Conservation (phyloP, 2,329 filamentous ascomycete species). For the Aspergillus sp. region DNA sequence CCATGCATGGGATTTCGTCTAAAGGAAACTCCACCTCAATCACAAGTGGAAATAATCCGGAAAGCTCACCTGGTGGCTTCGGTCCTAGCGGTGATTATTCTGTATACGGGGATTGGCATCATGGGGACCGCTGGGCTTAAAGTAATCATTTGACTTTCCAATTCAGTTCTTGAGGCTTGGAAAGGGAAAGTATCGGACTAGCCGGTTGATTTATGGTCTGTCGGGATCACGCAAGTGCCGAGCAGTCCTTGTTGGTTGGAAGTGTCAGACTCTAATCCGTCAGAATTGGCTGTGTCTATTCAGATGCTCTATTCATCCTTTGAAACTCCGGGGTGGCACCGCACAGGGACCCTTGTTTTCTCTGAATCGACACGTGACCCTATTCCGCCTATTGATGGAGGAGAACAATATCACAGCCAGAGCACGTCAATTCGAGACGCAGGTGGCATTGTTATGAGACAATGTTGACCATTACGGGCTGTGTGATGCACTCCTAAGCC, state of each 20-base stretch:
- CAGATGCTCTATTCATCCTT: not conserved
- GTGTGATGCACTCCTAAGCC: not conserved
- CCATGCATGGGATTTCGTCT: not conserved
- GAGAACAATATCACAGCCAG: slow-evolving; percentile 24
- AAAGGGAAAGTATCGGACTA: not conserved
- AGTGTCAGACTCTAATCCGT: not conserved
- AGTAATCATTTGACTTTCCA: not conserved
- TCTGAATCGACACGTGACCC: slow-evolving; percentile 18
- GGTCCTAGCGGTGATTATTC: slow-evolving; percentile 10
- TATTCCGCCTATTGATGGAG: slow-evolving; percentile 23
- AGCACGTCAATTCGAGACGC: slow-evolving; percentile 10
- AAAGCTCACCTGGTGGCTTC: not conserved
- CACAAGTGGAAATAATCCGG: not conserved
- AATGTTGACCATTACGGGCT: not conserved
- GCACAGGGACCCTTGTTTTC: not conserved
- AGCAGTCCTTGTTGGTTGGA: not conserved
- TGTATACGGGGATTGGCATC: slow-evolving; percentile 19
- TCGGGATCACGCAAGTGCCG: not conserved
- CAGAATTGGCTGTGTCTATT: not conserved
- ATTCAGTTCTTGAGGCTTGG: not conserved
- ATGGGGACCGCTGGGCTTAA: slow-evolving; percentile 25
- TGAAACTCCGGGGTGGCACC: not conserved
- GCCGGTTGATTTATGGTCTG: not conserved
- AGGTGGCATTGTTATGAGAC: slow-evolving; percentile 17
- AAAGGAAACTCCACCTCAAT: not conserved